Base-by-base conservation (phyloP, 352 stramenopile species). In the Phytopythium ostracodes region DNA sequence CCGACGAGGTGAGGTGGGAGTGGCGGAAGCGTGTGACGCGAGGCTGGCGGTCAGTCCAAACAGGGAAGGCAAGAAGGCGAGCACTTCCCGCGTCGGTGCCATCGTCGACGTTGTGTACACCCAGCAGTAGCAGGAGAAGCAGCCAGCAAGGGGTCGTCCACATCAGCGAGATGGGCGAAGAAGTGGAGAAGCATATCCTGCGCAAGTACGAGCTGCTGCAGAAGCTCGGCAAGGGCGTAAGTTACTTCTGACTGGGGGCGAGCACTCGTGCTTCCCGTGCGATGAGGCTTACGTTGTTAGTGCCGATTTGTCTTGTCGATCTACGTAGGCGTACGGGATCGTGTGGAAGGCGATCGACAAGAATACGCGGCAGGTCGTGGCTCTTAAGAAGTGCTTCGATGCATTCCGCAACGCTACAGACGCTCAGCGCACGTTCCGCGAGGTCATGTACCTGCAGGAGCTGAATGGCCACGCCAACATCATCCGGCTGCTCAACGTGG, bases 271-370 rank as follows among this genome's bases (percentile, higher is more conserved):
- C 1, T 35, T 52, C 12, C 4, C 22, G 38, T 15, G 24, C 62
- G 20, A 1, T 12, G 15, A 20, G 27, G n/a, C 38, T 40, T 24
- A 52, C 36, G 2, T 14, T 25, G 17, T n/a, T 5, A 8, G 36
- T 27, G 54, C 7, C 8, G 51, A 40, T 11, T 64, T 38, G 43
- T 62, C 4, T 3, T 50, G n/a, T n/a, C n/a, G n/a, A n/a, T n/a
- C n/a, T 64, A 10, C 57, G 31, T 60, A 97, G 84, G 93, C 91
- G 7, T 98, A 98, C 60, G 96, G 96, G 24, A 96, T 98, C 55
- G 96, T 98, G 42, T 98, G 92, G 92, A 98, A 98, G 71, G 96
- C 94, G n/a, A 90, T 97, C 56, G 91, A 98, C 67, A 98, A 98
- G 70, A 86, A 89, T 66, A 89, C 80, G 47, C 77, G 89, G 11